Conservation (phyloP, 495 filamentous ascomycete species). For the Podospora tetraspora region DNA sequence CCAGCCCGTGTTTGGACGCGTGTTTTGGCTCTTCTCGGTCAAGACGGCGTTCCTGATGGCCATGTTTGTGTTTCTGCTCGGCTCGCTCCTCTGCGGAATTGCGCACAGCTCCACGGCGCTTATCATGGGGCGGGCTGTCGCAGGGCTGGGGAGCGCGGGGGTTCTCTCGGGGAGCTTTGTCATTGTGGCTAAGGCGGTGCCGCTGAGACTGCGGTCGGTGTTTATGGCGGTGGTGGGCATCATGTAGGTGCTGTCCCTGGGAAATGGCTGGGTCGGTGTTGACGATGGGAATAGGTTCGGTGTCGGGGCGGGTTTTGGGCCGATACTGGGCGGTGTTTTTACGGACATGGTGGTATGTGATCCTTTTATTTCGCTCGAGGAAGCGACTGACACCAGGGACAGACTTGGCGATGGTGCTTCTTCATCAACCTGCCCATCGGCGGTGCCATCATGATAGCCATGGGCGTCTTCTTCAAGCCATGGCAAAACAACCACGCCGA, state of each 20-base stretch:
- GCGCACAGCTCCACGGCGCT: conserved; percentile 48
- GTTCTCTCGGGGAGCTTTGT: conserved; percentile 40
- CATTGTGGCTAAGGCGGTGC: conserved; percentile 48
- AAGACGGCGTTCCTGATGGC: conserved; percentile 41
- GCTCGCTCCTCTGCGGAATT: conserved; percentile 52
- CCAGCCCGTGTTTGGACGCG: conserved; percentile 47
- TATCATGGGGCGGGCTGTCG: conserved; percentile 54
- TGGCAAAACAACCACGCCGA: conserved; percentile 23
- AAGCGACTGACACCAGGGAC: background rate
- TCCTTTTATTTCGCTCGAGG: background rate
- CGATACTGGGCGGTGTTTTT: conserved; percentile 50
- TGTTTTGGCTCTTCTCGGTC: conserved; percentile 44
- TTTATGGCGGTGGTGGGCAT: conserved; percentile 35
- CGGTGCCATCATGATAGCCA: conserved; percentile 29
- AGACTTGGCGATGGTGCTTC: conserved; percentile 52
- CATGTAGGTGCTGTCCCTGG: conserved; percentile 18
- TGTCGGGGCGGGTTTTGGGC: conserved; percentile 40
- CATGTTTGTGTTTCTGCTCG: conserved; percentile 45
- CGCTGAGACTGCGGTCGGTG: conserved; percentile 39
- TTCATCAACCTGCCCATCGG: conserved; percentile 49
- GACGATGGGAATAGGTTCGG: conserved; percentile 18
- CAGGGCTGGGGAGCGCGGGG: conserved; percentile 47
- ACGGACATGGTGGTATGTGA: conserved; percentile 37
- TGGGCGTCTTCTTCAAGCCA: conserved; percentile 39
- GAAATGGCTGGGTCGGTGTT: conserved; percentile 33